Conservation (phyloP, 768 basidiomycete genomes). For the Crassisporium funariophilum region DNA sequence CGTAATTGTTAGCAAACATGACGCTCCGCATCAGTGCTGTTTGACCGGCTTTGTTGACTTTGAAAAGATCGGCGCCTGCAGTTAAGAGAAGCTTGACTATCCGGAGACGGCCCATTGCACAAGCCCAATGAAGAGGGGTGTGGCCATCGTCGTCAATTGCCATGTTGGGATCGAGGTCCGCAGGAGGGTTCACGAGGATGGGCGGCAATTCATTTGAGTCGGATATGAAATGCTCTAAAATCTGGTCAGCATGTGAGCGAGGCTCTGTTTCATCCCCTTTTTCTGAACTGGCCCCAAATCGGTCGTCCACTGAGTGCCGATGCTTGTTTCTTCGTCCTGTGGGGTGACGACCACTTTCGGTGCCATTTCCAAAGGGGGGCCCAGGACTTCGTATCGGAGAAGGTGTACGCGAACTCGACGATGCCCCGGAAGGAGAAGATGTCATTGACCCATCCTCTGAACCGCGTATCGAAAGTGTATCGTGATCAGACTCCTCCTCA, state of each 20-base stretch:
- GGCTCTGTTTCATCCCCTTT: slow-evolving; percentile 59
- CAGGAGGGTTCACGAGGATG: slow-evolving; percentile 83
- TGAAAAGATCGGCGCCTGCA: slow-evolving; percentile 95
- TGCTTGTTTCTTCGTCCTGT: slow-evolving; percentile 47
- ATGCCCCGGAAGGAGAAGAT: slow-evolving; percentile 83
- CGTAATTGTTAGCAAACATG: slow-evolving; percentile 99
- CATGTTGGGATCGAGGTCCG: slow-evolving; percentile 94
- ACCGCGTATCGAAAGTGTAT: slow-evolving; percentile 64
- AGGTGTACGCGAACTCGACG: slow-evolving; percentile 91
- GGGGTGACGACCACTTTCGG: slow-evolving; percentile 37
- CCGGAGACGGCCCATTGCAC: slow-evolving; percentile 96
- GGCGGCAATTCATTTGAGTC: slow-evolving; percentile 91
- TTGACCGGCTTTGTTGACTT: slow-evolving; percentile 94
- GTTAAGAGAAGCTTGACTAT: slow-evolving; percentile 93
- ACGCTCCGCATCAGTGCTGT: slow-evolving; percentile 98
- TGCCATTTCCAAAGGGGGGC: slow-evolving; percentile 45
- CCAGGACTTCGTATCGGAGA: slow-evolving; percentile 74
- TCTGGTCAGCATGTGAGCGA: slow-evolving; percentile 89
- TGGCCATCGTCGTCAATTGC: slow-evolving; percentile 98
- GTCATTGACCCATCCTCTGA: slow-evolving; percentile 92
- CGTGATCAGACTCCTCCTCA: slow-evolving; percentile 64
- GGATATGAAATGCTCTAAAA: slow-evolving; percentile 98
- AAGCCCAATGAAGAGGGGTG: slow-evolving; percentile 97
- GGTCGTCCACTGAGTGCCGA: slow-evolving; percentile 47
- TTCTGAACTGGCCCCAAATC: slow-evolving; percentile 40